Evolutionary conservation across 2,329 filamentous ascomycete species (phyloP).

Genomic region (Stagonosporopsis tanaceti): DNA sequence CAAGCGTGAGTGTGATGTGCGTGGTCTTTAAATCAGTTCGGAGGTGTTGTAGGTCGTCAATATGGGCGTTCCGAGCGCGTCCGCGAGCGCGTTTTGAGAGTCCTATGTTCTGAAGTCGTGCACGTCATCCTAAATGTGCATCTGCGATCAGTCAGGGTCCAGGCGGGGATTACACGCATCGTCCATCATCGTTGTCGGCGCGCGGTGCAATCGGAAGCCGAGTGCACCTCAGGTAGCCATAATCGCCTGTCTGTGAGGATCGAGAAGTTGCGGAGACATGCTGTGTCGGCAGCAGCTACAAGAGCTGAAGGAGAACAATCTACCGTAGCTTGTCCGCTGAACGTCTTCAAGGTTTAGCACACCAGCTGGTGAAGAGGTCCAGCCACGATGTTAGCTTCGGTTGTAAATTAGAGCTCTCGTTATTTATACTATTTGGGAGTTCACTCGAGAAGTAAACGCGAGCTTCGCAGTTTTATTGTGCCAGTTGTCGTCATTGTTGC

Average conservation of each 20-base stretch:
- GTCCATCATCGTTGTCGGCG: conserved; percentile 1
- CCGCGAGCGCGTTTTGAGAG: conserved; percentile 1
- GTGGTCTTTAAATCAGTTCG: neutral
- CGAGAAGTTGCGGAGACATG: neutral
- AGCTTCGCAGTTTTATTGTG: neutral
- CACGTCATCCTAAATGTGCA: conserved; percentile 15
- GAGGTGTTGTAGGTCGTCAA: too few relatives aligned
- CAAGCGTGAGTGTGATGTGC: neutral
- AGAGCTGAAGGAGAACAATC: too few relatives aligned
- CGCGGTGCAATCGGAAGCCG: conserved; percentile 5
- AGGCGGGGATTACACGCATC: neutral
- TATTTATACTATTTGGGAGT: too few relatives aligned
- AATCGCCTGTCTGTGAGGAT: neutral
- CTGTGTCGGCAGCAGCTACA: neutral
- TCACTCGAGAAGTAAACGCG: too few relatives aligned
- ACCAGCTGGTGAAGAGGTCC: neutral
- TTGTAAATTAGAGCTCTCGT: too few relatives aligned
- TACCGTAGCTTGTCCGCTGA: neutral
- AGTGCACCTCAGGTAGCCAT: neutral
- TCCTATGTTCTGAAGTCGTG: conserved; percentile 11
- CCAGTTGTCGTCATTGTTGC: neutral
- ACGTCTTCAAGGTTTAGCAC: too few relatives aligned
- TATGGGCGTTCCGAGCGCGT: neutral
- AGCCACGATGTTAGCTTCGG: neutral
- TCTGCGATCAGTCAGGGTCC: conserved; percentile 4